Evolutionary conservation across 2,329 filamentous ascomycete genomes (phyloP).

Genomic region (Elsinoe necatrix): DNA sequence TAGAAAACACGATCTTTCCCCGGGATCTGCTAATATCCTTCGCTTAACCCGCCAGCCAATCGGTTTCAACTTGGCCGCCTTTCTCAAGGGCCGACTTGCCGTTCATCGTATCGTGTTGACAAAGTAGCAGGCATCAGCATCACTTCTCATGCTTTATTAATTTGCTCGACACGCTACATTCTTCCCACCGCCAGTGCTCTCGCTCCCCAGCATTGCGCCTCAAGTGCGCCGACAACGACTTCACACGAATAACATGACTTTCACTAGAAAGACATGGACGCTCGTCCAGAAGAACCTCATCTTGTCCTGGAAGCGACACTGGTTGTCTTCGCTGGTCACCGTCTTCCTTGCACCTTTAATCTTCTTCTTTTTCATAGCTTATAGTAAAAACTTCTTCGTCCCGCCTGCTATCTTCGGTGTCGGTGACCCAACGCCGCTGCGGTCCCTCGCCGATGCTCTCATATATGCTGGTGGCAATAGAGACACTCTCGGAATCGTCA

Average conservation of each 20-base stretch:
- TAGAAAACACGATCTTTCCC: neutral
- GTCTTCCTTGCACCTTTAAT: conserved; percentile 50
- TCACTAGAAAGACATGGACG: conserved; percentile 47
- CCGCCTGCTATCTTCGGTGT: conserved; percentile 70
- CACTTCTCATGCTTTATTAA: neutral
- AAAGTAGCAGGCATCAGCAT: conserved; percentile 4
- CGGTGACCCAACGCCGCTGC: conserved; percentile 52
- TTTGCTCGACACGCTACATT: neutral
- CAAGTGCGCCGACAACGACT: conserved; percentile 5
- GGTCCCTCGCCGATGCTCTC: conserved; percentile 58
- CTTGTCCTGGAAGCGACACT: conserved; percentile 46
- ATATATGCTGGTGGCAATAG: conserved; percentile 47
- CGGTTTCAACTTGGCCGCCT: neutral
- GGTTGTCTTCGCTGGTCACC: conserved; percentile 46
- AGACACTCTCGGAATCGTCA: conserved; percentile 67
- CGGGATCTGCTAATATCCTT: neutral
- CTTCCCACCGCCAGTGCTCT: neutral
- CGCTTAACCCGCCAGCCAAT: neutral
- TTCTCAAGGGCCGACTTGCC: neutral
- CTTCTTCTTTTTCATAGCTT: conserved; percentile 39
- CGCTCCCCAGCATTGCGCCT: neutral
- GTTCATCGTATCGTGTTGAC: conserved; percentile 1
- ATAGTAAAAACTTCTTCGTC: conserved; percentile 71
- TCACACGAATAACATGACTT: conserved; percentile 25
- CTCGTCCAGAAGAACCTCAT: conserved; percentile 50